Evolutionary conservation across 2,329 filamentous ascomycete species (phyloP).

Genomic region (Colletotrichum lini): DNA sequence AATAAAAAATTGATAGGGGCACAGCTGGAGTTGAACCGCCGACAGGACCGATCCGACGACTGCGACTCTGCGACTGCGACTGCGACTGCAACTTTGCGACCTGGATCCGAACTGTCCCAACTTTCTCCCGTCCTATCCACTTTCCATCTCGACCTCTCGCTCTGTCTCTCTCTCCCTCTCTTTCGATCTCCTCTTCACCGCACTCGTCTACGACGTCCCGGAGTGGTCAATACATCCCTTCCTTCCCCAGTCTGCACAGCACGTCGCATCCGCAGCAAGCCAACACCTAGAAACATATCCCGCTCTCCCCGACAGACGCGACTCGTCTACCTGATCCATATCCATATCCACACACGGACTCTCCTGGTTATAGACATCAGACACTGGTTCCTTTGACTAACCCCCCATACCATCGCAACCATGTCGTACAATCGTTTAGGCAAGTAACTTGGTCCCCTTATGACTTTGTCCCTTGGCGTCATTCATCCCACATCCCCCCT

Average conservation of each 20-base stretch:
- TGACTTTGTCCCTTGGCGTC: constrained; percentile 41
- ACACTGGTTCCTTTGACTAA: constrained; percentile 41
- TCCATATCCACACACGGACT: constrained; percentile 38
- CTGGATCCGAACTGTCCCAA: constrained; percentile 20
- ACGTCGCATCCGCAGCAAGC: constrained; percentile 36
- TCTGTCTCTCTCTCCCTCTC: constrained; percentile 4
- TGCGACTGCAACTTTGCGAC: constrained; percentile 32
- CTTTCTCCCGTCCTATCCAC: constrained; percentile 18
- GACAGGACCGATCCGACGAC: constrained; percentile 28
- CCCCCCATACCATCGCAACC: constrained; percentile 47
- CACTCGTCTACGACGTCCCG: constrained; percentile 10
- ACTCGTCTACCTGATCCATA: constrained; percentile 39
- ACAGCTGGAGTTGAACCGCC: constrained; percentile 34
- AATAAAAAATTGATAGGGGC: constrained; percentile 25
- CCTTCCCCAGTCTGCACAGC: constrained; percentile 32
- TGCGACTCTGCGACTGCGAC: constrained; percentile 23
- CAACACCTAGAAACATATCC: constrained; percentile 37
- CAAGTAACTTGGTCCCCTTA: constrained; percentile 60
- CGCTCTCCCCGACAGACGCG: constrained; percentile 32
- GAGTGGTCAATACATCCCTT: constrained; percentile 16
- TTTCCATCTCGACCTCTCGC: constrained; percentile 8
- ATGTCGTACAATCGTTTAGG: constrained; percentile 85
- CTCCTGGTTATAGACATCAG: constrained; percentile 42
- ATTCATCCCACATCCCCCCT: constrained; percentile 40
- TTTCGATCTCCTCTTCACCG: constrained; percentile 12